Percentiles rank a stretch among this genome's conserved stretches.
These are phyloP conservation scores for Cardamine occulta DNA, from an alignment of 345 rosid species.

Conservation along the genomic window DNA sequence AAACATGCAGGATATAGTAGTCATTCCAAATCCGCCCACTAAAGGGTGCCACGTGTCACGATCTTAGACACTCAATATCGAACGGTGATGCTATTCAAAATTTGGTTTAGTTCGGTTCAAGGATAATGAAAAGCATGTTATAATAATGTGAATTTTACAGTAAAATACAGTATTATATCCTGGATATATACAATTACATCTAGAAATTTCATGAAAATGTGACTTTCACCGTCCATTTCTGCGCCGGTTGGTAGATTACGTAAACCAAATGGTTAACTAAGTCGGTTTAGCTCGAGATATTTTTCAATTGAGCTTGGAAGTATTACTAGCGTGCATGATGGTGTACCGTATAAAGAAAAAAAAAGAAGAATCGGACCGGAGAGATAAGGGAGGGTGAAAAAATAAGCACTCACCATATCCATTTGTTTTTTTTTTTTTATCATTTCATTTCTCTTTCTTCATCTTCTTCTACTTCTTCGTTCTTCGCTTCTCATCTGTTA, in stretches of 20 bases:
- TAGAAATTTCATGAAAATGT: neutral
- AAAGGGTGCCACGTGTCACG: neutral
- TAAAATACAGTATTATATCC: neutral
- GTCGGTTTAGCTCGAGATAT: conserved; percentile 35
- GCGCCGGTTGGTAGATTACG: neutral
- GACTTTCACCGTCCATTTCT: neutral
- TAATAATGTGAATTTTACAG: neutral
- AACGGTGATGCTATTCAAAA: conserved; percentile 28
- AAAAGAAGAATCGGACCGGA: conserved; percentile 20
- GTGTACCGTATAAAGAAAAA: conserved; percentile 37
- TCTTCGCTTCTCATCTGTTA: conserved; percentile 1
- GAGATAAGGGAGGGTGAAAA: conserved; percentile 43
- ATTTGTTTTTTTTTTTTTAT: conserved; percentile 5
- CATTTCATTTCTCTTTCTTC: conserved; percentile 25
- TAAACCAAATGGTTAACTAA: conserved; percentile 23
- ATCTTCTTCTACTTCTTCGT: neutral
- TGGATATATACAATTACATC: neutral
- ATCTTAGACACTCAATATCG: conserved; percentile 1
- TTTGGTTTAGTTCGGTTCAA: conserved; percentile 18
- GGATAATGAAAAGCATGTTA: neutral
- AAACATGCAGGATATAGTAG: neutral
- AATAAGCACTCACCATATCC: conserved; percentile 31
- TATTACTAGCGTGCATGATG: conserved; percentile 33
- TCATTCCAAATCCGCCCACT: neutral
- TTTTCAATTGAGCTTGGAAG: conserved; percentile 16